Percentiles rank a stretch among this genome's conserved stretches.
Conservation (phyloP, 805 yeast species). For the Schwanniomyces yamadae region DNA sequence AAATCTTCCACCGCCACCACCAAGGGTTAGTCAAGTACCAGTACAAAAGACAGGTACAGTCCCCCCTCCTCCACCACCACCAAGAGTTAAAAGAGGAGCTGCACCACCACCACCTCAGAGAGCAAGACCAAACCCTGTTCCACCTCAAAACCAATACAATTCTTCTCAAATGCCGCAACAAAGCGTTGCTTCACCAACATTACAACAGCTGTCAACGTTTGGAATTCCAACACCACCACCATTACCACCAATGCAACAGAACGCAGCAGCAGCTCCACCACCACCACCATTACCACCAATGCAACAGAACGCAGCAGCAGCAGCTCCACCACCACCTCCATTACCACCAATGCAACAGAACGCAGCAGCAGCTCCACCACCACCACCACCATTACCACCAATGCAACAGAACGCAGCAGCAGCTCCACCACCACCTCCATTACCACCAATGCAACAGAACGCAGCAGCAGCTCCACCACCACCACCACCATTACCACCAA, state of each 20-base stretch:
- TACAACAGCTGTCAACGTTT: slow-evolving; percentile 19
- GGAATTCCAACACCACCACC: slow-evolving; percentile 29
- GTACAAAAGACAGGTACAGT: slow-evolving; percentile 12
- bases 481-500: slow-evolving; percentile 44
- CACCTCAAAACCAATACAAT: slow-evolving; percentile 19
- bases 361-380: slow-evolving; percentile 20
- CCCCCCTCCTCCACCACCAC: slow-evolving; percentile 26
- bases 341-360: slow-evolving; percentile 21
- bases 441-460: slow-evolving; percentile 22
- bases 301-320: slow-evolving; percentile 27
- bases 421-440: slow-evolving; percentile 29
- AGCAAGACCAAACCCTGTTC: slow-evolving; percentile 17
- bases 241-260: slow-evolving; percentile 21
- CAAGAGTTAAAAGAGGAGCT: slow-evolving; percentile 19
- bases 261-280: slow-evolving; percentile 21
- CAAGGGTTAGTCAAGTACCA: slow-evolving; percentile 16
- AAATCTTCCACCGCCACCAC: slow-evolving; percentile 26
- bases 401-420: slow-evolving; percentile 31
- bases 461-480: slow-evolving; percentile 22
- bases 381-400: slow-evolving; percentile 42
- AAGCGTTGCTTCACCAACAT: slow-evolving; percentile 13
- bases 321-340: slow-evolving; percentile 29
- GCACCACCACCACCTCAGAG: slow-evolving; percentile 26
- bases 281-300: slow-evolving; percentile 44
- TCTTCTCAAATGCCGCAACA: slow-evolving; percentile 16